Conservation (phyloP, 192 early-diverging fungal genomes). For the Umbelopsis ramanniana region DNA sequence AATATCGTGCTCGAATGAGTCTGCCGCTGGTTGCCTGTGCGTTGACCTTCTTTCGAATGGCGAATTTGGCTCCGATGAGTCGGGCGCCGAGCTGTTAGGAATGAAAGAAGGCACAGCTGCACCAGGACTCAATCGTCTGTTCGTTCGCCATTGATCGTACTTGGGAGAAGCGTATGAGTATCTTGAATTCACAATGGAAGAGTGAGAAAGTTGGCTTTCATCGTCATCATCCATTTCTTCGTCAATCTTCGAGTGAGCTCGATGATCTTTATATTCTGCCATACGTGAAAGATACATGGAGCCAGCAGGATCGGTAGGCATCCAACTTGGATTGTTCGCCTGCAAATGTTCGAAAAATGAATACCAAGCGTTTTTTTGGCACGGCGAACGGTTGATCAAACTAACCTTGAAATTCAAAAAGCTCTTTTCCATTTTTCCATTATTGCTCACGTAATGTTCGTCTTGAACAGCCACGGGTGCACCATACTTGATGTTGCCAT, state of each 20-base stretch:
- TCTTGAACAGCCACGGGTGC: slow-evolving; percentile 61
- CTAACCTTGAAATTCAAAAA: slow-evolving; percentile 93
- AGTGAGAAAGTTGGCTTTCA: background rate
- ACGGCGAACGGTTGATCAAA: background rate
- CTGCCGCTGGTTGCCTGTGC: slow-evolving; percentile 21
- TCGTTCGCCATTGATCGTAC: slow-evolving; percentile 9
- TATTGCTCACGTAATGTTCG: slow-evolving; percentile 72
- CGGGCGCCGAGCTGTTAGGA: slow-evolving; percentile 6
- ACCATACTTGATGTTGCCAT: slow-evolving; percentile 90
- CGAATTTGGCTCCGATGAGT: slow-evolving; percentile 20
- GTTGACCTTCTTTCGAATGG: background rate
- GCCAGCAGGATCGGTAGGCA: slow-evolving; percentile 77
- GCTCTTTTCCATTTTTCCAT: slow-evolving; percentile 98
- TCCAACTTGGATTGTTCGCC: slow-evolving; percentile 93
- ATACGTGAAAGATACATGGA: slow-evolving; percentile 80
- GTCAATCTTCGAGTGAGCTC: slow-evolving; percentile 3
- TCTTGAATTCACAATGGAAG: slow-evolving; percentile 22
- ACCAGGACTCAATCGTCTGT: background rate
- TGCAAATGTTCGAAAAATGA: slow-evolving; percentile 28
- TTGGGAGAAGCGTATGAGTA: slow-evolving; percentile 24
- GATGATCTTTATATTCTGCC: slow-evolving; percentile 45
- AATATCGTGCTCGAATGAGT: slow-evolving; percentile 27
- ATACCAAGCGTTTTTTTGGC: background rate
- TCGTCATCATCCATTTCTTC: slow-evolving; percentile 26
- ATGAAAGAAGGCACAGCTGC: background rate